Base-by-base conservation (phyloP, 306 rosid genomes). In the Begonia fuchsioides region DNA sequence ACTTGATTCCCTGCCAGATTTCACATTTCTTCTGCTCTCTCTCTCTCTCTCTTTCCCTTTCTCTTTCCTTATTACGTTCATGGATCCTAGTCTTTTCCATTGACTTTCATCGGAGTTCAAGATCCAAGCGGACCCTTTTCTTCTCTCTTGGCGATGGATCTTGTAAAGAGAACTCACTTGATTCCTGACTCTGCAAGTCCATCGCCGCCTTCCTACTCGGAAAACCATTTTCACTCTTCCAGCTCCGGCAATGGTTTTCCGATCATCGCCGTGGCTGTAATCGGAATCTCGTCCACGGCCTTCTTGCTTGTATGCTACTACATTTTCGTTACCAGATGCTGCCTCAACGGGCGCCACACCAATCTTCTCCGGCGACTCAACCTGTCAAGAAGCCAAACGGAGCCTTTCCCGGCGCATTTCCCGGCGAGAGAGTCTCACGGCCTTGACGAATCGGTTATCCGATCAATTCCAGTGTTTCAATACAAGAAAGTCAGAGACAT, bases 261-360 rank as follows among this genome's bases (percentile, higher is more conserved):
- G 58, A 81, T 90, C 39, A 79, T 90, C 44, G 94, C 92, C 38
- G 70, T 90, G 51, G 98, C 95, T 19, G 41, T 85, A 8, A 90
- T 90, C 10, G 98, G 98, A 60, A 85, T 90, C 56, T 13, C 85
- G 13, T 94, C 95, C 52, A 90, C 98, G 0, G 92, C 85, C 43
- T 73, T 90, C 71, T 76, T 90, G 60, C 85, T 90, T 0, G 83
- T 90, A 13, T 65, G 87, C 65, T 90, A 90, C 75, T 90, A 90
- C 74, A 63, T 90, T 68, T 85, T 90, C 58, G 95, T 90, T 44
- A 90, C 85, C 78, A 90, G 85, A 43, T 85, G 98, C 76, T 90
- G 98, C 64, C 92, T 90, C 54, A 82, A 62, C 49, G 84, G 97
- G 97, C 97, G 84, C 75, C 76, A 84, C 3, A 78, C 81, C 51